Conservation (phyloP, 495 filamentous ascomycete genomes). For the Recurvomyces mirabilis region DNA sequence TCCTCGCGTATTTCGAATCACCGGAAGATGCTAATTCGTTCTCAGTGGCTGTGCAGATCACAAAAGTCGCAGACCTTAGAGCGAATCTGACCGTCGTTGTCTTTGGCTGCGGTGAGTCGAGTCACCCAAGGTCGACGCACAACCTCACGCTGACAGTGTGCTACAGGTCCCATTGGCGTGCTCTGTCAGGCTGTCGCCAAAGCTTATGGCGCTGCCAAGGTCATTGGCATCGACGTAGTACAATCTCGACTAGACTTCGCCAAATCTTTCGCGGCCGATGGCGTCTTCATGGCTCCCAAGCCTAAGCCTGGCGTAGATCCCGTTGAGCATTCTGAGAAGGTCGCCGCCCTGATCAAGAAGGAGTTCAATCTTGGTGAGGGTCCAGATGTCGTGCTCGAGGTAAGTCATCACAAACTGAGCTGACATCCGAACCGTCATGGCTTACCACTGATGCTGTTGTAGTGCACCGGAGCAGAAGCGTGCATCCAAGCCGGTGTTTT, state of each 20-base stretch:
- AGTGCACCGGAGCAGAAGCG: constrained; percentile 12
- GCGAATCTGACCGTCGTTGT: constrained; percentile 12
- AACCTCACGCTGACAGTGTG: too few species aligned
- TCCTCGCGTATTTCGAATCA: too few species aligned
- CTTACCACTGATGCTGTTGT: too few species aligned
- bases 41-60: constrained; percentile 17
- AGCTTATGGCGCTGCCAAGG: constrained; percentile 13
- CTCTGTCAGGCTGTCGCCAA: constrained; percentile 17
- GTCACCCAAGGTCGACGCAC: too few species aligned
- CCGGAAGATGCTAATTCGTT: too few species aligned
- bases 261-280: constrained; percentile 28
- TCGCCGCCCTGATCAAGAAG: constrained; percentile 5
- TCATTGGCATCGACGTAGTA: constrained; percentile 16
- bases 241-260: constrained; percentile 17
- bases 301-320: constrained; percentile 15
- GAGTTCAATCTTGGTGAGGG: constrained; percentile 9
- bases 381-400: constrained; percentile 19
- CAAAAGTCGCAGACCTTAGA: constrained; percentile 7
- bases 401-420: too few species aligned
- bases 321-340: constrained; percentile 5
- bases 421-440: too few species aligned
- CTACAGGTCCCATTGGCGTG: constrained; percentile 14
- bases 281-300: constrained; percentile 43
- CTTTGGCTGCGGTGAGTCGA: constrained; percentile 10
- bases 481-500: constrained; percentile 15